phyloP scores from a whole-genome alignment of 1,139 yeast genomes.

The Kodamaea fungicola region DNA sequence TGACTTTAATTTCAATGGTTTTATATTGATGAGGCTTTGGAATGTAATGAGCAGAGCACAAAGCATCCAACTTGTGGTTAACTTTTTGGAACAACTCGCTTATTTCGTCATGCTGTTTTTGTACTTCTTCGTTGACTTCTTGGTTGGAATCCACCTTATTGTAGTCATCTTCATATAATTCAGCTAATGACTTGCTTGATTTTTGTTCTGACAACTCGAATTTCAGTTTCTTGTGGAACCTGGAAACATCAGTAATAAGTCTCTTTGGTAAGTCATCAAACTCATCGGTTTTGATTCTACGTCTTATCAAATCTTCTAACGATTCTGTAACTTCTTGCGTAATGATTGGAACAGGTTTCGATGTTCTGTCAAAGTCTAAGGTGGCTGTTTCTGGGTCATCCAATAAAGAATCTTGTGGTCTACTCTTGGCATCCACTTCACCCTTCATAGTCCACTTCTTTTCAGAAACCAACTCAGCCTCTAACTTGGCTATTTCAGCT shows the following conservation, averaged over 20 bases:
- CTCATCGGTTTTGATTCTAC: constrained; percentile 68
- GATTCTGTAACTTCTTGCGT: constrained; percentile 85
- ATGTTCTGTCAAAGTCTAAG: constrained; percentile 44
- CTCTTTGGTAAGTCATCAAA: constrained; percentile 86
- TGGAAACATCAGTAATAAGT: constrained; percentile 58
- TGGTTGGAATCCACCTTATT: constrained; percentile 45
- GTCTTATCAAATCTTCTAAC: constrained; percentile 81
- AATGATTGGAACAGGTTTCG: constrained; percentile 76
- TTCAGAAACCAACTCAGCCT: constrained; percentile 83
- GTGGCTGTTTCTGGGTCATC: constrained; percentile 37
- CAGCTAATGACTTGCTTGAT: constrained; percentile 85
- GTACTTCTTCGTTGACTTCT: constrained; percentile 56
- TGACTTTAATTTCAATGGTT: constrained; percentile 71
- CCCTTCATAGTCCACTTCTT: constrained; percentile 95
- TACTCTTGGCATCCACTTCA: constrained; percentile 75
- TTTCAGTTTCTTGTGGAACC: constrained; percentile 48
- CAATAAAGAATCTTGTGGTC: constrained; percentile 78
- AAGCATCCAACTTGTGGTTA: constrained; percentile 74
- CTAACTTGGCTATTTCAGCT: constrained; percentile 72
- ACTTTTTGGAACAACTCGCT: constrained; percentile 59
- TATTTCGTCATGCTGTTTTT: constrained; percentile 76
- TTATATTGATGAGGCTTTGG: constrained; percentile 84
- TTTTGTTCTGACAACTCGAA: constrained; percentile 80
- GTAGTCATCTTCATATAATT: constrained; percentile 84
- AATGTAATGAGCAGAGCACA: constrained; percentile 88